A percentile compares a stretch with the other conserved stretches of the same genome.
phyloP scores from a whole-genome alignment of 768 basidiomycete species.

The Dendrothele bispora region DNA sequence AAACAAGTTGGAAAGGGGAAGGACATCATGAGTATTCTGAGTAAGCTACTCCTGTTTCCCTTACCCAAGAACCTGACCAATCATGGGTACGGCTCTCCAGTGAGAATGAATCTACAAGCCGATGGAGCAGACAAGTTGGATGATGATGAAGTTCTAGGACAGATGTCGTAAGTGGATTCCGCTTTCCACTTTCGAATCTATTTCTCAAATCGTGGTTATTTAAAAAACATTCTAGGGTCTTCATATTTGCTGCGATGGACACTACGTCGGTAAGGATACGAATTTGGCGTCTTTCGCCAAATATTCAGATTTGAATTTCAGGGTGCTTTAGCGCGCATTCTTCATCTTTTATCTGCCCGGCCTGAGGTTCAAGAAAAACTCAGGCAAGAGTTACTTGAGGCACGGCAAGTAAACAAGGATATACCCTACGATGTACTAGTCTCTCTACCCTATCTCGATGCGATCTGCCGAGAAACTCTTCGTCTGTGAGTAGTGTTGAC shows the following conservation, averaged over 20 bases:
- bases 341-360: constrained; percentile 32
- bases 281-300: background rate
- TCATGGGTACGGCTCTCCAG: constrained; percentile 13
- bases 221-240: constrained; percentile 20
- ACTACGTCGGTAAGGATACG: constrained; percentile 30
- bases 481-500: constrained; percentile 26
- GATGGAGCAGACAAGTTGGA: constrained; percentile 28
- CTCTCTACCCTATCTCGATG: constrained; percentile 37
- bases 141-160: constrained; percentile 32
- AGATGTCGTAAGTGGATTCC: constrained; percentile 3
- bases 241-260: constrained; percentile 42
- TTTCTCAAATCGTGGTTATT: background rate
- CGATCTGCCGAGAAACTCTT: constrained; percentile 39
- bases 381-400: constrained; percentile 32
- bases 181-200: no score
- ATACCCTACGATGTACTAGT: constrained; percentile 37
- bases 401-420: constrained; percentile 21
- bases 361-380: constrained; percentile 37
- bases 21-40: constrained; percentile 35
- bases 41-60: constrained; percentile 15
- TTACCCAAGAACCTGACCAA: background rate
- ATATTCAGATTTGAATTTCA: background rate
- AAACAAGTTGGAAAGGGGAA: constrained; percentile 30
- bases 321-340: constrained; percentile 30
- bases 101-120: constrained; percentile 33